Percentiles rank a stretch among this genome's conserved stretches.
Conservation (phyloP, 495 filamentous ascomycete species). For the Talaromyces proteolyticus region DNA sequence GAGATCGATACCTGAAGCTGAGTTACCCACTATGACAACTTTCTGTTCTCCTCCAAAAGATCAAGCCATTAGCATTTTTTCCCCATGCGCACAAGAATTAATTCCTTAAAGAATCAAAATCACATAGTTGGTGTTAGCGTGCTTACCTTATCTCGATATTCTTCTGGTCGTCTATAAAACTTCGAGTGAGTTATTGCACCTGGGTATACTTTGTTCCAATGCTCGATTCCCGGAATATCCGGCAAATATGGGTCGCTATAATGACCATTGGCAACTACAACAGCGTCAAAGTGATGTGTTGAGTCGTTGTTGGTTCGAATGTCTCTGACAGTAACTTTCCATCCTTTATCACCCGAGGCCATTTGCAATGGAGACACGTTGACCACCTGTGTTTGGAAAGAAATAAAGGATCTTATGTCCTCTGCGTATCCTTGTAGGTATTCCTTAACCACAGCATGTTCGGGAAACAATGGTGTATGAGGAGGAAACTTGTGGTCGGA, state of each 20-base stretch:
- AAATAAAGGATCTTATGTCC: constrained; percentile 49
- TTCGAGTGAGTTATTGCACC: constrained; percentile 75
- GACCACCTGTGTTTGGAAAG: constrained; percentile 52
- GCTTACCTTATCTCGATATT: constrained; percentile 44
- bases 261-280: constrained; percentile 81
- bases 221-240: constrained; percentile 47
- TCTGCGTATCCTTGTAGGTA: constrained; percentile 73
- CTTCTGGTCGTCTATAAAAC: constrained; percentile 58
- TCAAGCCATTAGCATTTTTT: background rate
- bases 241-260: constrained; percentile 70
- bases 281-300: constrained; percentile 56
- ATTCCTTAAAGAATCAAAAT: background rate
- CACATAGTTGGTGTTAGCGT: background rate
- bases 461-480: constrained; percentile 66
- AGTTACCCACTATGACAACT: constrained; percentile 72
- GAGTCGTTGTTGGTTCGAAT: constrained; percentile 28
- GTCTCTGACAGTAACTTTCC: constrained; percentile 51
- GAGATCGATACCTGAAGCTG: constrained; percentile 76
- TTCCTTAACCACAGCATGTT: constrained; percentile 55
- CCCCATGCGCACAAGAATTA: background rate
- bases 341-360: constrained; percentile 21
- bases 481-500: constrained; percentile 62
- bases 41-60: constrained; percentile 22
- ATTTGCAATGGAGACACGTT: constrained; percentile 28
- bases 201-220: constrained; percentile 55